phyloP scores from a whole-genome alignment of 495 filamentous ascomycete genomes.

The Pseudotulostoma volvatum region DNA sequence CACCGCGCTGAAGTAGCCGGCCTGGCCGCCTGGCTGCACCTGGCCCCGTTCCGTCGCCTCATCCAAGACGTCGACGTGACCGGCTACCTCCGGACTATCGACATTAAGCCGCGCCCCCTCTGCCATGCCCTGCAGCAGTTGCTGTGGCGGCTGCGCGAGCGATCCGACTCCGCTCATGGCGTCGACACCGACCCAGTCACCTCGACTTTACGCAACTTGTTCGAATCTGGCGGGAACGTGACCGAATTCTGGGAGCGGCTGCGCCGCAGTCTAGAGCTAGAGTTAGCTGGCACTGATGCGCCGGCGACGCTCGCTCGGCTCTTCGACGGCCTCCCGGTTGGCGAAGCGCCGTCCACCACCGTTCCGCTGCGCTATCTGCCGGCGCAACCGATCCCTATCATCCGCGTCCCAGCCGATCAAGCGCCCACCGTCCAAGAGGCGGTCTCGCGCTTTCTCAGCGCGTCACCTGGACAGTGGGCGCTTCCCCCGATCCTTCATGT shows the following conservation, averaged over 20 bases:
- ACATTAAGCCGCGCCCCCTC: conserved; percentile 34
- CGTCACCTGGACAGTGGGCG: conserved; percentile 23
- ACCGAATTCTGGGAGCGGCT: conserved; percentile 39
- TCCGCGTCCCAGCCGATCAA: conserved; percentile 22
- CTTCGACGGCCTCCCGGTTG: conserved; percentile 26
- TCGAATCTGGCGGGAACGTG: conserved; percentile 30
- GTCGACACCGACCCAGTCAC: conserved; percentile 30
- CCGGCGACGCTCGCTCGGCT: conserved; percentile 23
- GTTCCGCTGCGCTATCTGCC: conserved; percentile 17
- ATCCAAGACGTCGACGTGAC: conserved; percentile 34
- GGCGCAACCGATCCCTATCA: conserved; percentile 24
- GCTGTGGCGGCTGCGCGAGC: conserved; percentile 26
- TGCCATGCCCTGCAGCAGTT: conserved; percentile 32
- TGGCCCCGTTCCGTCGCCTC: conserved; percentile 40
- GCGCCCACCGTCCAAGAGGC: conserved; percentile 18
- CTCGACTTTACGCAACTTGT: conserved; percentile 25
- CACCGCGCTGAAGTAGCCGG: conserved; percentile 37
- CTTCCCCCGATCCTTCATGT: conserved; percentile 37
- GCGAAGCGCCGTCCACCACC: conserved; percentile 1
- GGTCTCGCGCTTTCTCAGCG: conserved; percentile 16
- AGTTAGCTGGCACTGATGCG: conserved; percentile 30
- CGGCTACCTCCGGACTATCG: conserved; percentile 31
- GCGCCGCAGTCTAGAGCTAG: conserved; percentile 34
- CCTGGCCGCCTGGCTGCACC: conserved; percentile 40
- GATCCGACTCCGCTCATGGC: conserved; percentile 20